These are phyloP conservation scores for Pythium sp. DNA, from an alignment of 352 stramenopile genomes.

Conservation along the genomic window DNA sequence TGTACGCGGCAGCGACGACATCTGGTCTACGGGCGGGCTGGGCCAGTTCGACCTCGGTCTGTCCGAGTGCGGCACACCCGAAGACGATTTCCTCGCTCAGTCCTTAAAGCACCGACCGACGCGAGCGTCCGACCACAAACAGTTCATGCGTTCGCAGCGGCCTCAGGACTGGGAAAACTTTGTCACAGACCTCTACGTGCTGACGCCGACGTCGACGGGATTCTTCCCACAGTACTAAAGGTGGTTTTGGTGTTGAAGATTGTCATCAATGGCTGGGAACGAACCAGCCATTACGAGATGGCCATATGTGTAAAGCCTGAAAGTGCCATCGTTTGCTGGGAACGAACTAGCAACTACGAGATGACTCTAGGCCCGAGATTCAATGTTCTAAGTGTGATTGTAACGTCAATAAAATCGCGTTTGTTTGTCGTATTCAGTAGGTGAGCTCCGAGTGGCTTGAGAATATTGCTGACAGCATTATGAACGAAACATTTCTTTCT, in stretches of 20 bases:
- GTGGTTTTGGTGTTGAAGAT: neutral
- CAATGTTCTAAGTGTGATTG: neutral
- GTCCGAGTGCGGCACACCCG: neutral
- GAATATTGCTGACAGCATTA: neutral
- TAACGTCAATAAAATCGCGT: neutral
- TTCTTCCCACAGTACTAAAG: conserved; percentile 4
- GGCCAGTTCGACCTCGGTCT: conserved; percentile 11
- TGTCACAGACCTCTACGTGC: conserved; percentile 13
- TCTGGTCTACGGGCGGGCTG: neutral
- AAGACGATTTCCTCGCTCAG: neutral
- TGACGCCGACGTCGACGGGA: neutral
- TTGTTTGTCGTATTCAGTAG: neutral
- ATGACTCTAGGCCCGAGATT: neutral
- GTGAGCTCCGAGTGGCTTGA: too few relatives aligned
- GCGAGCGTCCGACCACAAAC: conserved; percentile 4
- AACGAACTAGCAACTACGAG: neutral
- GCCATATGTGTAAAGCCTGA: neutral
- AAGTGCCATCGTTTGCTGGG: neutral
- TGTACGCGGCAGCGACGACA: neutral
- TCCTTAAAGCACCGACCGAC: conserved; percentile 4
- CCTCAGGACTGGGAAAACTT: conserved; percentile 14
- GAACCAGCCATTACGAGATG: neutral
- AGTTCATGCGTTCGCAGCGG: conserved; percentile 4
- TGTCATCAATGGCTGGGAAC: neutral
- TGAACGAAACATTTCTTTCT: neutral